Evolutionary conservation across 257 asterid genomes (phyloP), one percentile per base, ranked within the genome.

Genomic region (Anisodus acutangulus): DNA sequence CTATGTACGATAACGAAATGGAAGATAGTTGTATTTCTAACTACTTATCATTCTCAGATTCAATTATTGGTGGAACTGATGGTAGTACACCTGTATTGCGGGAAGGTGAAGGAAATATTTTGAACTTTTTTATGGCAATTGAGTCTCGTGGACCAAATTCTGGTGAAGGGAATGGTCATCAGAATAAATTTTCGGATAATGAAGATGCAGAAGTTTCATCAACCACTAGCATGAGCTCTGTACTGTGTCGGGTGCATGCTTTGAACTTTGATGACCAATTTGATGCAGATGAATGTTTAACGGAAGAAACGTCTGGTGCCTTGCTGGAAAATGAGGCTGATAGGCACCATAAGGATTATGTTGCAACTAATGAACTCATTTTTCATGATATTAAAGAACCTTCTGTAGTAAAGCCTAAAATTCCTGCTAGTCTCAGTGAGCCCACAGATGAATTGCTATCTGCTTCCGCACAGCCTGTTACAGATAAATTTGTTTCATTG

Each of bases 151-250:
- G 83, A 83, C 82, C 74, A 51, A 74, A 80, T 47, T 82, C 88
- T 41, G 84, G 57, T 7, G 84, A 81, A 74, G 74, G 74, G 84
- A 83, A 87, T 69, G 91, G 87, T 70, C 78, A 76, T 79, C 86
- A 66, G n/a, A 84, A 85, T 66, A 90, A 86, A 82, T 86, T 82
- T 81, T 87, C 92, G 53, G 97, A 94, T 19, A 78, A 81, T 81
- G 98, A 94, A 85, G 98, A 94, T 58, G 90, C 88, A 78, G 98
- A 95, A 86, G 95, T 92, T 69, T 92, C 97, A 68, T 95, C 98
- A 47, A 93, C 95, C 60, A 83, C 95, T 53, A 95, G 98, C 88
- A 95, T 93, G 98, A 94, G 89, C 87, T 95, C 98, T 26, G 89
- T 95, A 67, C 83, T 95, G 69, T 94, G 98, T 68, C 89, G 98